phyloP scores from a whole-genome alignment of 225 moss, liverwort and hornwort genomes.

The Pleurozium schreberi region DNA sequence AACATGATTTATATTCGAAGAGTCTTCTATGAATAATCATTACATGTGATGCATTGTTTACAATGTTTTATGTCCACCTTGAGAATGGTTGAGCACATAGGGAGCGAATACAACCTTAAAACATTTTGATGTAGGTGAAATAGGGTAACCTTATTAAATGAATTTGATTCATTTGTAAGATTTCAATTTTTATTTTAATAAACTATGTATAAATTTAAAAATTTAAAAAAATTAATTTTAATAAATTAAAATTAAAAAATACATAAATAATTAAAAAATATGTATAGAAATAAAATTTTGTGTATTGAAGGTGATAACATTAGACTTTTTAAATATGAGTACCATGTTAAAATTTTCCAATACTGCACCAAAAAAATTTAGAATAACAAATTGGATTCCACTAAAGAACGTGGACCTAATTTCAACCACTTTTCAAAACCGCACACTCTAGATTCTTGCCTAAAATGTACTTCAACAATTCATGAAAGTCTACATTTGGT shows the following conservation, averaged over 20 bases:
- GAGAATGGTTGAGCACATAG: background rate
- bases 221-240: no score
- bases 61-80: no score
- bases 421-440: no score
- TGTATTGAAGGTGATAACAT: background rate
- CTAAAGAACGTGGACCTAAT: background rate
- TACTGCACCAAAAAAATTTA: background rate
- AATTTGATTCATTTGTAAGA: background rate
- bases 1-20: background rate
- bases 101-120: background rate
- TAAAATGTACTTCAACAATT: background rate
- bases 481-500: background rate
- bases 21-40: accelerated
- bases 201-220: no score
- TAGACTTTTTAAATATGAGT: no score
- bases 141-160: background rate
- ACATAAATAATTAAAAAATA: no score
- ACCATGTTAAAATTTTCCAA: background rate
- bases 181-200: background rate
- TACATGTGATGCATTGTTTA: background rate
- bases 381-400: no score
- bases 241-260: background rate
- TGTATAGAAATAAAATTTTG: background rate
- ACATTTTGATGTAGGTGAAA: background rate
- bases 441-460: background rate